Base-by-base conservation (phyloP, 345 rosid species). In the Odontarrhena argentea region DNA sequence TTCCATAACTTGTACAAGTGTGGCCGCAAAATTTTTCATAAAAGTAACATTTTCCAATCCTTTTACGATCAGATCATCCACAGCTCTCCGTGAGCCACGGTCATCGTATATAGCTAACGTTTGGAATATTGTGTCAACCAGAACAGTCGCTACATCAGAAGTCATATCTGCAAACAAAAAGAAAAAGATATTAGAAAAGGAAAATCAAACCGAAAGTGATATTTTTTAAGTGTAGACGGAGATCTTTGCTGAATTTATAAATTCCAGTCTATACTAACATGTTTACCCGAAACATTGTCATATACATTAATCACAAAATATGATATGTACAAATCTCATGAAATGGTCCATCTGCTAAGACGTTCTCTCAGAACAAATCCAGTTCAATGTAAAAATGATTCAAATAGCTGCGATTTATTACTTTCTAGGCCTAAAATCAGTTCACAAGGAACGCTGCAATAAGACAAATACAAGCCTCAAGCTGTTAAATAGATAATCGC, bases 1-100 rank as follows among this genome's bases (percentile, higher is more conserved):
- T 47, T 94, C 99, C 96, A 87, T 88, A 51, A 73, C 71, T 81
- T 88, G 96, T 55, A 94, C 96, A 76, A 94, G 91, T 6, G 79
- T 76, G 8, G 88, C 88, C 0, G 95, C 99, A 79, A 88, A 94
- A 46, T 68, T 73, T 81, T 87, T 91, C 96, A 91, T 94, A 74
- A 94, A 94, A 4, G 70, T 51, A 50, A 79, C 76, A 70, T 83
- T 85, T 22, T 68, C 71, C 40, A 94, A 72, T 51, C 74, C 70
- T 60, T 82, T 91, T 37, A 74, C 80, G 74, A 91, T 82, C 71
- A 88, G 58, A 28, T 83, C 82, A 71, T 91, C 97, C 11, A 94
- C 96, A 42, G 95, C 97, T 70, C 69, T 82, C 76, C 88, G 86
- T n/a, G 96, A 88, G 56, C 74, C 74, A 34, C 84, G 82, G 73